Conservation (phyloP, 345 rosid species). For the Cardamine occulta region DNA sequence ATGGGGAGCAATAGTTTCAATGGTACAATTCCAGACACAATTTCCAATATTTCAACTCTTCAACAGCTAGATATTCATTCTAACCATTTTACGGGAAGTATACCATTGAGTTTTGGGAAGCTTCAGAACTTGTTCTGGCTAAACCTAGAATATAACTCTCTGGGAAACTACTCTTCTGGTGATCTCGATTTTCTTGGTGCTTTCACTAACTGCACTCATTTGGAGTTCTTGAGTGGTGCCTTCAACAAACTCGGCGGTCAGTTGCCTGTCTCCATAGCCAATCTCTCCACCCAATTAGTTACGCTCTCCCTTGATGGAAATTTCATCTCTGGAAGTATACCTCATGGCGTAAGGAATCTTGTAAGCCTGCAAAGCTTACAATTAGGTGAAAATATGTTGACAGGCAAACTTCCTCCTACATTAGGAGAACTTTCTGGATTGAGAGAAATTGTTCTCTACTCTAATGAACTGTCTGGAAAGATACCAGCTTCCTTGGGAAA, state of each 20-base stretch:
- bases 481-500: conserved; percentile 31
- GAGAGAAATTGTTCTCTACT: conserved; percentile 3
- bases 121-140: background rate
- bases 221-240: too few relatives aligned
- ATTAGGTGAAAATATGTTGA: conserved; percentile 6
- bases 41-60: conserved; percentile 36
- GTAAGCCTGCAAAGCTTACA: conserved; percentile 5
- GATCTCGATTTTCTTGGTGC: conserved; percentile 38
- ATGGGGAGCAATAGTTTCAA: conserved; percentile 22
- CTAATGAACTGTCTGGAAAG: background rate
- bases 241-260: background rate
- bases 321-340: conserved; percentile 24
- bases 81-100: conserved; percentile 24
- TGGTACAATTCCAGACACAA: conserved; percentile 23
- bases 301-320: background rate
- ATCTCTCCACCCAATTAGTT: conserved; percentile 20
- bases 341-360: conserved; percentile 4
- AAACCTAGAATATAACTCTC: background rate
- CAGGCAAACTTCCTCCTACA: conserved; percentile 14
- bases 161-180: conserved; percentile 32
- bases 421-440: conserved; percentile 9
- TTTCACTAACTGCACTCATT: conserved; percentile 18
- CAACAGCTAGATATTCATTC: background rate
- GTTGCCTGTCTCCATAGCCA: conserved; percentile 25
- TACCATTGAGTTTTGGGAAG: conserved; percentile 30